Conservation (phyloP, 306 rosid genomes). For the Cicer arietinum region DNA sequence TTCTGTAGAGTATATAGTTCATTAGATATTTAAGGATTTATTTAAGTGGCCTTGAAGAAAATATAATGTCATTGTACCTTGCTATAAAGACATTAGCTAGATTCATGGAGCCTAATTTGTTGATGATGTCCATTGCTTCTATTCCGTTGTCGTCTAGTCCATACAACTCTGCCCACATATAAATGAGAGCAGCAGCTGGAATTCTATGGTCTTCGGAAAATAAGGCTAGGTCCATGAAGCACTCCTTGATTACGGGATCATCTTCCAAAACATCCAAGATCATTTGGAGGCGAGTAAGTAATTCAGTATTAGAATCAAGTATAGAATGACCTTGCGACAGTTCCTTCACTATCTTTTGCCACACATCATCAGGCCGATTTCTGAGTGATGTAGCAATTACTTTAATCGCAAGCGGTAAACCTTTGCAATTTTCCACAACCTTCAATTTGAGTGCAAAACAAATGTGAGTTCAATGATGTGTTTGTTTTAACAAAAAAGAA, state of each 20-base stretch:
- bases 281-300: slow-evolving; percentile 52
- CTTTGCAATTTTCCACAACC: slow-evolving; percentile 62
- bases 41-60: not conserved
- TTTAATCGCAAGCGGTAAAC: slow-evolving; percentile 61
- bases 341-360: slow-evolving; percentile 49
- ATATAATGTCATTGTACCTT: slow-evolving; percentile 51
- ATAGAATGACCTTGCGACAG: slow-evolving; percentile 53
- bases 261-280: slow-evolving; percentile 55
- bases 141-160: slow-evolving; percentile 48
- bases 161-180: slow-evolving; percentile 64
- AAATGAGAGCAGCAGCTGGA: slow-evolving; percentile 55
- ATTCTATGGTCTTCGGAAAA: slow-evolving; percentile 72
- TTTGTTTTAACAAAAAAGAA: not conserved
- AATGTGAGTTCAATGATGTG: not conserved
- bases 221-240: slow-evolving; percentile 76
- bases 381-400: slow-evolving; percentile 59
- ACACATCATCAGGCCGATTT: slow-evolving; percentile 36
- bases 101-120: slow-evolving; percentile 48
- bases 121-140: slow-evolving; percentile 46
- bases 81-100: slow-evolving; percentile 52
- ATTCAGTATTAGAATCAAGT: slow-evolving; percentile 48
- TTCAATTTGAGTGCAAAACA: slow-evolving; percentile 45
- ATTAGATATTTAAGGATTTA: slow-evolving; percentile 7
- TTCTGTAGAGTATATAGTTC: not conserved
- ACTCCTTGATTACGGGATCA: slow-evolving; percentile 50